Base-by-base conservation (phyloP, 768 basidiomycete genomes). In the Leucosporidium yakuticum region DNA sequence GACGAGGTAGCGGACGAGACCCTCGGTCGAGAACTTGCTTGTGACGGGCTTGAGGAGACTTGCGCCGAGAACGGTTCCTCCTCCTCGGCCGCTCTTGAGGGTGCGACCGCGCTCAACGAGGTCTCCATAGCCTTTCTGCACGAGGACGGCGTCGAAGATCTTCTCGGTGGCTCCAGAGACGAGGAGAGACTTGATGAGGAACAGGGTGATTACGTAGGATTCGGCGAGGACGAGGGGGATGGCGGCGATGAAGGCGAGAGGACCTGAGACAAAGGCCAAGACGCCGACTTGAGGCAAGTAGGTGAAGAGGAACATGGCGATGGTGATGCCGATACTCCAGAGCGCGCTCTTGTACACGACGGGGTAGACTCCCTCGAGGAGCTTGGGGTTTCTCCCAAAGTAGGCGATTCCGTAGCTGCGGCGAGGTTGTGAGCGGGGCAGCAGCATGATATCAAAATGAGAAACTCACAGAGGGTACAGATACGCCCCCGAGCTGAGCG, bases 261-360 rank as follows among this genome's bases (percentile, higher is more conserved):
- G 86, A 1, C 87, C 88, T 0, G 83, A 83, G 72, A 88, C 81
- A 63, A 87, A 70, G 3, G 85, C 83, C 49, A 87, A 84, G 57
- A 88, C 76, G 51, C 85, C 85, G 47, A 85, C 83, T 74, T 87
- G 86, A 4, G 88, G 88, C 14, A 87, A 73, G 78, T 86, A 89
- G 56, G 79, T 76, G 68, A 80, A 76, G 54, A 75, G 20, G 27
- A 62, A 61, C 63, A 72, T 61, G 62, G 27, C 31, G 27, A 64
- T 39, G n/a, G 63, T 20, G 44, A 60, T 63, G 51, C 53, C 51
- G 6, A 60, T 27, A 32, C 54, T 49, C 11, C 17, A 21, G 4
- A 31, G 29, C 23, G 44, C 47, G 19, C 29, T n/a, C 51, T 68
- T 65, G 53, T 25, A 32, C 29, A 71, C 25, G 29, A 47, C 63